These are phyloP conservation scores for Rubus parviflorus DNA, from an alignment of 306 rosid genomes.

Conservation along the genomic window DNA sequence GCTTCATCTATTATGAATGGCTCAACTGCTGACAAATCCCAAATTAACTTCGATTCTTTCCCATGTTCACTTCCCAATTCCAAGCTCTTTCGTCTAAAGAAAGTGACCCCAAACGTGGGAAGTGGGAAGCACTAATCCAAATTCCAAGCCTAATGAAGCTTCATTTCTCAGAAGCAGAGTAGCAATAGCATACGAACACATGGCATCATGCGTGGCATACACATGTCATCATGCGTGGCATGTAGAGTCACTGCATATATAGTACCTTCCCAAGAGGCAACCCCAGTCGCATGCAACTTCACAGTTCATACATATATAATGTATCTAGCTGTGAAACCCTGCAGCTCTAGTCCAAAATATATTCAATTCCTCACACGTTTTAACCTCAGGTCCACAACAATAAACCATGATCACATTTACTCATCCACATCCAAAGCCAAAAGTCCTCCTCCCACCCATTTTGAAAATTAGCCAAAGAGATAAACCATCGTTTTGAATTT, in stretches of 20 bases:
- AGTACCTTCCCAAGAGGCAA: not conserved
- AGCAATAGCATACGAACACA: not conserved
- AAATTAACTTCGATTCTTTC: not conserved
- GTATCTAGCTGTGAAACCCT: not conserved
- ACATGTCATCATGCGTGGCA: not conserved
- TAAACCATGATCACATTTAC: not conserved
- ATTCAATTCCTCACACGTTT: not conserved
- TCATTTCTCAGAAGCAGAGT: not conserved
- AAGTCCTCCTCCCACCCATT: not conserved
- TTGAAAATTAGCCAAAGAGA: not conserved
- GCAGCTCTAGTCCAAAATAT: constrained; percentile 1
- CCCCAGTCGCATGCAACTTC: not conserved
- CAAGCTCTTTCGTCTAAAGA: not conserved
- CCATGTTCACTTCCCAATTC: not conserved
- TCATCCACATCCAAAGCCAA: not conserved
- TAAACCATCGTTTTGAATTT: not conserved
- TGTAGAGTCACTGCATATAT: not conserved
- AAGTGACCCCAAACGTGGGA: not conserved
- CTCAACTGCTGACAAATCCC: no score
- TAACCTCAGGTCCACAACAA: not conserved
- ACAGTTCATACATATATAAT: not conserved
- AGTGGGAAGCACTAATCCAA: not conserved
- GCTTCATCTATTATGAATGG: no score
- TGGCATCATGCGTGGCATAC: not conserved
- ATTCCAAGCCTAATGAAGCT: not conserved